Conservation (phyloP, 179 eudicot species). For the Silene coronaria region DNA sequence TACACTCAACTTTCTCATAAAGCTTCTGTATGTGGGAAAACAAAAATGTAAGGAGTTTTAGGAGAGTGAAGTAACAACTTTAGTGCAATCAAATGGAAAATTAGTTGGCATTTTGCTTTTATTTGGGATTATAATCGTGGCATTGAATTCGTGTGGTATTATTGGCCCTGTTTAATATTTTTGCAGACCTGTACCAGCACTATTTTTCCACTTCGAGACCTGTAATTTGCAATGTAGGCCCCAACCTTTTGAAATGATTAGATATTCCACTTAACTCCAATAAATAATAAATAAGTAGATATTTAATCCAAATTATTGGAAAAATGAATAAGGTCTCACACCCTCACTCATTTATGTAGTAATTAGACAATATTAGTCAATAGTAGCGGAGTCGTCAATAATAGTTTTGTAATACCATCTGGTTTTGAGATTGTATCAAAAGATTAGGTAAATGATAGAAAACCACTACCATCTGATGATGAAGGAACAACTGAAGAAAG, state of each 20-base stretch:
- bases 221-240: conserved; percentile 18
- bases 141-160: background rate
- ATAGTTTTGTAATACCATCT: background rate
- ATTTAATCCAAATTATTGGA: background rate
- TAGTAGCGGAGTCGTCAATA: background rate
- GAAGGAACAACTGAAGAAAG: conserved; percentile 16
- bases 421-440: background rate
- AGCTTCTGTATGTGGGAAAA: conserved; percentile 18
- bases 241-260: background rate
- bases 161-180: conserved; percentile 6
- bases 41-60: conserved; percentile 8
- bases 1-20: conserved; percentile 18
- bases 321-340: background rate
- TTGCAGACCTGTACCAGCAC: conserved; percentile 2
- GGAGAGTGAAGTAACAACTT: conserved; percentile 18
- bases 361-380: background rate
- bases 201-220: conserved; percentile 8
- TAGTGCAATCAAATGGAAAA: conserved; percentile 17
- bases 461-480: conserved; percentile 16
- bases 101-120: conserved; percentile 11
- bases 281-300: background rate
- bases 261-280: background rate
- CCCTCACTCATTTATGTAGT: background rate
- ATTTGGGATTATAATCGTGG: background rate
- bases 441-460: conserved; percentile 23